phyloP scores from a whole-genome alignment of 768 basidiomycete genomes.

The Xerocomellus dryophilus region DNA sequence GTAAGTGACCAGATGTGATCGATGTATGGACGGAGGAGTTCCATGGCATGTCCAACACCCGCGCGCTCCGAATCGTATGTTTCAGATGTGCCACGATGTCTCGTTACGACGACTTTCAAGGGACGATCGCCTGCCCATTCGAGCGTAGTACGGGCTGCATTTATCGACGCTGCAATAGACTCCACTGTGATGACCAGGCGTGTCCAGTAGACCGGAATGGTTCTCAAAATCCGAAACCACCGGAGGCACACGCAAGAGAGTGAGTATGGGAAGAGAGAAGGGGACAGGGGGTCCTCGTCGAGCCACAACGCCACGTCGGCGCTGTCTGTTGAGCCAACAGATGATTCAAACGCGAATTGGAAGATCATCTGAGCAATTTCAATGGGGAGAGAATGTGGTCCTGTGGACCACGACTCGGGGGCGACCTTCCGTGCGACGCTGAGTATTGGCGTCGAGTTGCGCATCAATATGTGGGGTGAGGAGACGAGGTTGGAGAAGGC shows the following conservation, averaged over 20 bases:
- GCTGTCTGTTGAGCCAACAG: neutral
- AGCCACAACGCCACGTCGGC: neutral
- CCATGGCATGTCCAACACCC: neutral
- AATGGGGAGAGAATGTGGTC: constrained; percentile 8
- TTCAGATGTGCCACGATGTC: neutral
- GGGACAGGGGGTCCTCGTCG: constrained; percentile 1
- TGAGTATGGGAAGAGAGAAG: constrained; percentile 12
- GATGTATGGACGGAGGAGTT: constrained; percentile 5
- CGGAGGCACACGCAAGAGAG: constrained; percentile 5
- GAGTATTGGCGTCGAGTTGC: neutral
- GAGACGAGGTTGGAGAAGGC: constrained; percentile 7
- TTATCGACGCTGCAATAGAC: neutral
- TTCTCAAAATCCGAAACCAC: constrained; percentile 7
- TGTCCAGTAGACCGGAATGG: constrained; percentile 8
- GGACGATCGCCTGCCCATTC: no score
- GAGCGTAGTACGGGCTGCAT: neutral
- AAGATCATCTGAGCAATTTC: constrained; percentile 9
- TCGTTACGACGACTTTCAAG: constrained; percentile 8
- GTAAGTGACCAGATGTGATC: constrained; percentile 5
- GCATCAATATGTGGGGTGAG: neutral
- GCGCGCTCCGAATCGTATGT: neutral
- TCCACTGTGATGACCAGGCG: constrained; percentile 6
- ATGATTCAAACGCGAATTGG: constrained; percentile 11
- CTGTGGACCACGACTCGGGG: no score
- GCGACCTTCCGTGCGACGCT: neutral